Evolutionary conservation across 768 basidiomycete species (phyloP), one percentile per base, ranked within the genome.

Genomic region (Russula sp.): DNA sequence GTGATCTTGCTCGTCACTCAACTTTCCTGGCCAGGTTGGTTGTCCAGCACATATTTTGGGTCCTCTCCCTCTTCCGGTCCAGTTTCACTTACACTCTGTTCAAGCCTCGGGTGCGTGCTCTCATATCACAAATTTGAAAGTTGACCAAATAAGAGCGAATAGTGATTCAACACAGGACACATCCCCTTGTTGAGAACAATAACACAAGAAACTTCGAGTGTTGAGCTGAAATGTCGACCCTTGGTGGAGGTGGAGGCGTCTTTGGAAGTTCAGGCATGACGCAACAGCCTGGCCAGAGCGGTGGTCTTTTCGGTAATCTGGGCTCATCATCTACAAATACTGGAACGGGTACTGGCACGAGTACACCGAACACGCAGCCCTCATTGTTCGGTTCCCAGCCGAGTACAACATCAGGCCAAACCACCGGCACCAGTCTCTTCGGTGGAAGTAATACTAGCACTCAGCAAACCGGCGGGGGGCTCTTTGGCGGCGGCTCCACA

Each of bases 231-330:
- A 65, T 65, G 66, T 50, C 66, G 2, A 14, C 46, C 29, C 65
- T 65, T 39, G 65, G 56, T 20, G 47, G 55, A 7, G 34, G 57
- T 54, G 54, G 62, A 52, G 43, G 66, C 10, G 46, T 43, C 5
- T 70, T 70, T 54, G 70, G 70, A 5, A 38, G 39, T 46, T 45
- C 65, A 43, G 56, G 59, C 54, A 42, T 60, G 13, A 56, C 56
- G 22, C 64, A 35, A 57, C 67, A 67, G 42, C 67, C 68, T 34
- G 67, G 65, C 45, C 69, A 69, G 46, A 65, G 65, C 25, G 65
- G 63, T 11, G 63, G 65, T 18, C 56, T 66, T 2, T 66, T 66
- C 38, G 52, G 59, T 18, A 56, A 59, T 11, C 41, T 57, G 35
- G 32, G 56, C 32, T 55, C 64, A 25, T 58, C 64, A 25, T 46